These are phyloP conservation scores for Backusella tarrabulga DNA, from an alignment of 192 early-diverging fungal genomes.

Conservation along the genomic window DNA sequence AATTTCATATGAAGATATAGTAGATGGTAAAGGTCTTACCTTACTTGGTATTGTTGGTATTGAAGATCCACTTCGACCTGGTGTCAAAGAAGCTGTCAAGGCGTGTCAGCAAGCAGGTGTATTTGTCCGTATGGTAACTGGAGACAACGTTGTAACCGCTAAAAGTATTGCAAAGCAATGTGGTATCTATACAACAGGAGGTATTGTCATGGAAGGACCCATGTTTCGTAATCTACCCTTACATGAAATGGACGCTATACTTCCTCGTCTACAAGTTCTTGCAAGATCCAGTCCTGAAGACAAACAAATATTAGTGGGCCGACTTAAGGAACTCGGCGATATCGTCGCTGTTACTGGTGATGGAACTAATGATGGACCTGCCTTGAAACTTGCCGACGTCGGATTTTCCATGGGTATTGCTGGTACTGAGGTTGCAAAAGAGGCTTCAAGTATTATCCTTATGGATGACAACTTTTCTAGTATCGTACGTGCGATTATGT, in stretches of 20 bases:
- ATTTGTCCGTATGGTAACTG: conserved; percentile 99
- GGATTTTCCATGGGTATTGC: conserved; percentile 99
- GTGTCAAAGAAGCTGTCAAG: conserved; percentile 89
- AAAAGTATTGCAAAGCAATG: conserved; percentile 92
- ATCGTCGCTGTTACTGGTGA: conserved; percentile 99
- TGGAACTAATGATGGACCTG: conserved; percentile 99
- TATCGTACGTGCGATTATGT: conserved; percentile 95
- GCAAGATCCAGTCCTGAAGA: conserved; percentile 95
- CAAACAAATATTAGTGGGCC: conserved; percentile 92
- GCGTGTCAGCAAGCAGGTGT: conserved; percentile 89
- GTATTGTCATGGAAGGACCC: conserved; percentile 94
- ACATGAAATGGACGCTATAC: conserved; percentile 85
- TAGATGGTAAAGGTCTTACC: conserved; percentile 55
- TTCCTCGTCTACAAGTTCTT: conserved; percentile 92
- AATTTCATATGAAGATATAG: conserved; percentile 48
- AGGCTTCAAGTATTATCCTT: conserved; percentile 94
- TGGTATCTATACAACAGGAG: conserved; percentile 86
- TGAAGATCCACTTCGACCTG: conserved; percentile 93
- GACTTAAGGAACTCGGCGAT: conserved; percentile 86
- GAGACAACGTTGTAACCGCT: conserved; percentile 94
- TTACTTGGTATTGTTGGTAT: conserved; percentile 94
- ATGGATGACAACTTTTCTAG: conserved; percentile 99
- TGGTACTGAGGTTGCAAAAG: conserved; percentile 99
- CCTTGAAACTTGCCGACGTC: conserved; percentile 91
- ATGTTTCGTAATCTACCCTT: conserved; percentile 81